phyloP scores from a whole-genome alignment of 441 rosid species.

The Euphorbia corollata region DNA sequence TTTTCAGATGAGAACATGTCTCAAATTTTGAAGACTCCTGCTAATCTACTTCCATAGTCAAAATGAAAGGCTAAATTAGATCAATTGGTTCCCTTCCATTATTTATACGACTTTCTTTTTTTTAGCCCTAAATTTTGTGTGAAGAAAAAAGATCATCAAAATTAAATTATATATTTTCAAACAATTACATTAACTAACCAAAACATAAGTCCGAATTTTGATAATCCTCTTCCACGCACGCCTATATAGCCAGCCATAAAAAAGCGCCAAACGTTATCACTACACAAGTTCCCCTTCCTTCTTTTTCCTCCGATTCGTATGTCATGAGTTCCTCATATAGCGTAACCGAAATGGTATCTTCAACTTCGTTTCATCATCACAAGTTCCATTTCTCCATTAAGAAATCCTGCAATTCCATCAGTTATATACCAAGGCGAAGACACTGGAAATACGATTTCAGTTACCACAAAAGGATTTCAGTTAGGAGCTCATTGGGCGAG shows the following conservation, averaged over 20 bases:
- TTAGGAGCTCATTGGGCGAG: slow-evolving; percentile 26
- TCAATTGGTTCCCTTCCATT: too few relatives aligned
- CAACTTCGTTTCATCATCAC: slow-evolving; percentile 23
- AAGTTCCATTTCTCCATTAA: slow-evolving; percentile 13
- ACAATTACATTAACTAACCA: background rate
- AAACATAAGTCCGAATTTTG: background rate
- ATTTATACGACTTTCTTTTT: too few relatives aligned
- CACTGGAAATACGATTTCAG: background rate
- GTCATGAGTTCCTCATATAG: slow-evolving; percentile 14
- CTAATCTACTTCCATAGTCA: too few relatives aligned
- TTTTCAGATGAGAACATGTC: too few relatives aligned
- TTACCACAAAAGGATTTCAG: slow-evolving; percentile 17
- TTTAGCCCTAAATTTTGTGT: too few relatives aligned
- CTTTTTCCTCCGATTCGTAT: background rate
- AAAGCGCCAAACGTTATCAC: slow-evolving; percentile 9
- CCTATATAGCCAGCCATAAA: background rate
- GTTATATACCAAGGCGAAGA: slow-evolving; percentile 13
- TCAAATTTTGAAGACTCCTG: too few relatives aligned
- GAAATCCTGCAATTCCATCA: slow-evolving; percentile 12
- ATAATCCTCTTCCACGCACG: background rate
- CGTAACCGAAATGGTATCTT: slow-evolving; percentile 29
- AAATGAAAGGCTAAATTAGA: too few relatives aligned
- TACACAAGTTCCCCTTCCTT: too few relatives aligned
- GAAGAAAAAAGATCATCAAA: too few relatives aligned
- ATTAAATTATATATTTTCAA: too few relatives aligned